phyloP scores from a whole-genome alignment of 2,329 filamentous ascomycete species.

The Metarhizium humberi region DNA sequence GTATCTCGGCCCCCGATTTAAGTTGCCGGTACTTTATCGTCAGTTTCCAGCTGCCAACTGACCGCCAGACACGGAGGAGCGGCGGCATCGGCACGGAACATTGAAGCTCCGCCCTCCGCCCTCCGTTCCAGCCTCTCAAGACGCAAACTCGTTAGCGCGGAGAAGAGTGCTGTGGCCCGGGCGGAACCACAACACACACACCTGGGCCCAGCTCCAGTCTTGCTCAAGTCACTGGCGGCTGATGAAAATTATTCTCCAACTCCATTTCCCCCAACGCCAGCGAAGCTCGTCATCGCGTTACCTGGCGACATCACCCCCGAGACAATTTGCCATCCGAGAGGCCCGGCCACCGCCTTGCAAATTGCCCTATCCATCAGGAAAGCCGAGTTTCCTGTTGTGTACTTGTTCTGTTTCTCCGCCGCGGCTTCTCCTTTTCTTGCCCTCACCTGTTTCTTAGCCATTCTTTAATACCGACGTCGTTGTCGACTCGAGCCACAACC shows the following conservation, averaged over 20 bases:
- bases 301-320: conserved; percentile 18
- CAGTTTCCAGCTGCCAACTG: neutral
- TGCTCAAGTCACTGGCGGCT: neutral
- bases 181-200: neutral
- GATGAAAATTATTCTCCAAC: conserved; percentile 28
- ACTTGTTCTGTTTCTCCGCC: neutral
- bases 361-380: conserved; percentile 6
- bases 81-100: neutral
- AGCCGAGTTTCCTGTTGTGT: conserved; percentile 6
- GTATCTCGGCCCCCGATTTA: no score
- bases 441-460: neutral
- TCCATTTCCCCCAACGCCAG: conserved; percentile 12
- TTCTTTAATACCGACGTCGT: conserved; percentile 12
- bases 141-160: neutral
- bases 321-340: conserved; percentile 14
- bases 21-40: no score
- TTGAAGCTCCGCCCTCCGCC: neutral
- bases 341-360: conserved; percentile 13
- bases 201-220: neutral
- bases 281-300: conserved; percentile 22
- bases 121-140: no score
- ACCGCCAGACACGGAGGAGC: neutral
- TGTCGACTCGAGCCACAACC: conserved; percentile 12
- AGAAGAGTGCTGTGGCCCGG: neutral
- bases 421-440: neutral